phyloP scores from a whole-genome alignment of 345 rosid species.

The Balakata baccata region DNA sequence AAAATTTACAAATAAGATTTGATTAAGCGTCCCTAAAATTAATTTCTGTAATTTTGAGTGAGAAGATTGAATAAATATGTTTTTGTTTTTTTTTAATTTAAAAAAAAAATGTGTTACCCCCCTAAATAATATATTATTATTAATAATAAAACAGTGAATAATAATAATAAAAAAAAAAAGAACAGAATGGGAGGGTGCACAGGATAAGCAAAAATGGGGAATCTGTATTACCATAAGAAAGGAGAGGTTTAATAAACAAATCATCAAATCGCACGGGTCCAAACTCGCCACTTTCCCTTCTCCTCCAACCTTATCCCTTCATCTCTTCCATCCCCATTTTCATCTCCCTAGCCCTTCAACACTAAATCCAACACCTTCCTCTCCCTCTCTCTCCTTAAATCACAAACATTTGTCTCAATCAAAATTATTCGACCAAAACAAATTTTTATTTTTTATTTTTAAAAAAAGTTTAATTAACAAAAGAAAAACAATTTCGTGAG shows the following conservation, averaged over 20 bases:
- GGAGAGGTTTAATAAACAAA: not conserved
- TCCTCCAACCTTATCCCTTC: slow-evolving; percentile 9
- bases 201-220: not conserved
- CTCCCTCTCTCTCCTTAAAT: not conserved
- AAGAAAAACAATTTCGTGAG: not conserved
- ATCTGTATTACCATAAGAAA: too few relatives aligned
- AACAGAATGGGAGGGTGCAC: not conserved
- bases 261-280: slow-evolving; percentile 10
- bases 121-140: too few relatives aligned
- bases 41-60: too few relatives aligned
- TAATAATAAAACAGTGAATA: too few relatives aligned
- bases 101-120: too few relatives aligned
- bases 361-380: not conserved
- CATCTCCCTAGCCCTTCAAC: not conserved
- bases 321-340: slow-evolving; percentile 18
- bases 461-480: not conserved
- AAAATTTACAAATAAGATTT: too few relatives aligned
- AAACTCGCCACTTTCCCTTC: not conserved
- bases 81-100: too few relatives aligned
- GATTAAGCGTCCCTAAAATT: too few relatives aligned
- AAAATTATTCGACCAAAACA: slow-evolving; percentile 5
- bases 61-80: too few relatives aligned
- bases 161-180: not conserved
- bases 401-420: slow-evolving; percentile 6
- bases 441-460: not conserved